Base-by-base conservation (phyloP, 2,329 filamentous ascomycete species). In the Chaetomiaceae sp. region DNA sequence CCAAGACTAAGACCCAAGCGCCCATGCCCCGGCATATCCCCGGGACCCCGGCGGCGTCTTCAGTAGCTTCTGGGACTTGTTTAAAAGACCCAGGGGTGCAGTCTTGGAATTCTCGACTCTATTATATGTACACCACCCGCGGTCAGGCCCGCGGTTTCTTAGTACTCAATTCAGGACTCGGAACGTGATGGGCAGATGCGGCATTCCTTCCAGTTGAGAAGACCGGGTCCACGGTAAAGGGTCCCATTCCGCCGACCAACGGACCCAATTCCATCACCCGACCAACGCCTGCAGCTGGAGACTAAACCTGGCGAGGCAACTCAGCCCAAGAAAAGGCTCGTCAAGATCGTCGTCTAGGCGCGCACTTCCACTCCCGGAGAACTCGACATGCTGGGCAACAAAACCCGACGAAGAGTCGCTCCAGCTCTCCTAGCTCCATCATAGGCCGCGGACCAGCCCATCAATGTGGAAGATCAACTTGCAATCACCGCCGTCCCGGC, bases 401-500 rank as follows among this genome's bases (percentile, higher is more conserved):
- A n/a, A 41, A 32, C 9, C n/a, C 18, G n/a, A 14, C 33, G 21
- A 40, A 45, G 40, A 37, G 46, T 53, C 42, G 23, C 27, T 9
- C 20, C 36, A 47, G 44, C 21, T 33, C 53, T 47, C 38, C 25
- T 9, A 27, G 25, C 9, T 27, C 50, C 49, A 11, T 33, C 45
- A 16, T 52, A 52, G 53, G 29, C 10, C 41, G 27, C 25, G 9
- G 41, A 40, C 18, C 25, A 21, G 14, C 18, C 20, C 20, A 27
- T 50, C 53, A 33, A 56, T 56, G 54, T 42, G 30, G 46, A 37
- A 42, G 25, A 40, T 50, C 36, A 53, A 18, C 36, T 20, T 50
- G 13, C 41, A 13, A 29, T 34, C 38, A 38, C 50, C 36, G 52
- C 57, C 55, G 49, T 42, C 55, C 33, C 57, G 58, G 51, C 56